These are phyloP conservation scores for Phytophthora cajani DNA, from an alignment of 352 stramenopile species.

Conservation along the genomic window DNA sequence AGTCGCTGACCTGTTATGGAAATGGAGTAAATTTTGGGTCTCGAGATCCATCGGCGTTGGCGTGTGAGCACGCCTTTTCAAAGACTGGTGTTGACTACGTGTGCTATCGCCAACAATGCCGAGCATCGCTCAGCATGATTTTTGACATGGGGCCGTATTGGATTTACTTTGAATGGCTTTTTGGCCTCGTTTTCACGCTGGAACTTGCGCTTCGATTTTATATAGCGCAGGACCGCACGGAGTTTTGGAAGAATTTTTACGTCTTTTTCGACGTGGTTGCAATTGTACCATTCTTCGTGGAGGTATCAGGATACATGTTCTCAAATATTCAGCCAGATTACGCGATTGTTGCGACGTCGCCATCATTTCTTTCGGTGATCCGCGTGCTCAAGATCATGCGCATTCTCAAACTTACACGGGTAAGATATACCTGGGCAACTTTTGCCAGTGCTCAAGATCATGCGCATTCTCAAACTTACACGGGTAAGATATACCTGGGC, in stretches of 20 bases:
- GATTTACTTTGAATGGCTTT: constrained; percentile 81
- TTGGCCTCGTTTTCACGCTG: constrained; percentile 61
- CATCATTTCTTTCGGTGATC: constrained; percentile 72
- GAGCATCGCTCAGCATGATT: constrained; percentile 32
- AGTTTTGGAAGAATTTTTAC: constrained; percentile 64
- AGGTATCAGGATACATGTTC: constrained; percentile 46
- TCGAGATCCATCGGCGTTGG: constrained; percentile 22
- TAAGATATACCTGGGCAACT: constrained; percentile 17
- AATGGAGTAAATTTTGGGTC: constrained; percentile 66
- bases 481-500: constrained; percentile 32
- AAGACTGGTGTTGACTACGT: constrained; percentile 36
- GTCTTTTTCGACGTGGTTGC: constrained; percentile 73
- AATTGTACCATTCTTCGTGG: constrained; percentile 67
- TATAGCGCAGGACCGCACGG: constrained; percentile 39
- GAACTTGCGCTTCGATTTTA: constrained; percentile 71
- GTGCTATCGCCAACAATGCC: constrained; percentile 63
- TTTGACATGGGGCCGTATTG: constrained; percentile 76
- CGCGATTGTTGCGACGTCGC: constrained; percentile 63
- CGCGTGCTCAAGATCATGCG: constrained; percentile 77
- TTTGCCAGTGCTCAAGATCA: constrained; percentile 61
- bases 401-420: constrained; percentile 74
- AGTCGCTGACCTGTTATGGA: constrained; percentile 51
- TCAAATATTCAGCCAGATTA: constrained; percentile 51
- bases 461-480: constrained; percentile 79
- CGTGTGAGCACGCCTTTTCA: constrained; percentile 49